phyloP scores from a whole-genome alignment of 257 asterid genomes.

The Nicotiana paniculata region DNA sequence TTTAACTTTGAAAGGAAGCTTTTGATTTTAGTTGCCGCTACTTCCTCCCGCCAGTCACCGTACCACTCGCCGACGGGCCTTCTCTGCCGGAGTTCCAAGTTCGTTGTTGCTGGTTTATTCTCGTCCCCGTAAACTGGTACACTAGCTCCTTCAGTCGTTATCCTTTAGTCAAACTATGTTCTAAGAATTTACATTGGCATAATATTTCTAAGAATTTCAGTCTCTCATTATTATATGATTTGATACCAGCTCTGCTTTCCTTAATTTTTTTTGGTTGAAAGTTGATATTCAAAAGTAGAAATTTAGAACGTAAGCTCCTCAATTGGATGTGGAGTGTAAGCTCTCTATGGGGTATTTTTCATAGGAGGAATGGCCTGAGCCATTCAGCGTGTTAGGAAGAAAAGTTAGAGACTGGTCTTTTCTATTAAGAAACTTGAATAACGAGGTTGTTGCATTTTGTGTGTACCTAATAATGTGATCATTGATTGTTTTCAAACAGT shows the following conservation, averaged over 20 bases:
- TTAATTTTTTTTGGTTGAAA: not conserved
- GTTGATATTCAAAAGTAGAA: not conserved
- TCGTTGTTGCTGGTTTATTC: not conserved
- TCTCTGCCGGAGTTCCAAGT: not conserved
- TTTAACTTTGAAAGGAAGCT: too few species aligned
- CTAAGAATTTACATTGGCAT: not conserved
- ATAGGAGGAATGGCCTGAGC: not conserved
- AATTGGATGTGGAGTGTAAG: not conserved
- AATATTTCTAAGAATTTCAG: not conserved
- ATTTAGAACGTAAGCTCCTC: not conserved
- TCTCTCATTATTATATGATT: not conserved
- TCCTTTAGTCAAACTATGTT: not conserved
- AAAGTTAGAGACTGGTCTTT: not conserved
- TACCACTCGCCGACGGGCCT: not conserved
- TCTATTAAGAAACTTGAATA: not conserved
- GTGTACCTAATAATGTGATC: not conserved
- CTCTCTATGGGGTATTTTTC: not conserved
- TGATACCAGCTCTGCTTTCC: not conserved
- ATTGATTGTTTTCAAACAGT: not conserved
- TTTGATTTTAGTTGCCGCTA: not conserved
- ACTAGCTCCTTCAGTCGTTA: not conserved
- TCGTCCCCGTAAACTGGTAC: not conserved
- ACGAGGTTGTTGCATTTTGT: not conserved
- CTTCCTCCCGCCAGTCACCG: not conserved
- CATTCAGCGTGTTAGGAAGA: not conserved